phyloP scores from a whole-genome alignment of 2,329 filamentous ascomycete species.

The Dothistroma septosporum region DNA sequence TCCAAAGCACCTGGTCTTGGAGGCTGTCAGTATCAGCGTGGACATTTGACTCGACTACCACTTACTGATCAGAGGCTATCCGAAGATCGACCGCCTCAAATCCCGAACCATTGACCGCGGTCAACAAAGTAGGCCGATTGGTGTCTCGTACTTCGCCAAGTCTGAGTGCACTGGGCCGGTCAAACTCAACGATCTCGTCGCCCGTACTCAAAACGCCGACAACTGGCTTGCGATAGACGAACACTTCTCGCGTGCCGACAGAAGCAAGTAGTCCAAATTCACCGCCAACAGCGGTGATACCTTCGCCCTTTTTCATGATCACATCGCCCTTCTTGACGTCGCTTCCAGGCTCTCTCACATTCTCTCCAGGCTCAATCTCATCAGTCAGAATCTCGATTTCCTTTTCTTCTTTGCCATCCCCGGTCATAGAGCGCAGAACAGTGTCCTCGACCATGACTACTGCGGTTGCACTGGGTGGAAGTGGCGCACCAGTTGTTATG shows the following conservation, averaged over 20 bases:
- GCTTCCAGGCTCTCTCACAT: slow-evolving; percentile 85
- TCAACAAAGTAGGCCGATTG: slow-evolving; percentile 82
- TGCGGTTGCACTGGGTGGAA: slow-evolving; percentile 82
- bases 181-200: slow-evolving; percentile 82
- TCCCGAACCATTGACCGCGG: slow-evolving; percentile 68
- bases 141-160: slow-evolving; percentile 89
- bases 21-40: slow-evolving; percentile 3
- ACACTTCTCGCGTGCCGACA: slow-evolving; percentile 68
- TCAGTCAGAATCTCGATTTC: slow-evolving; percentile 82
- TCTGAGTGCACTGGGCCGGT: slow-evolving; percentile 57
- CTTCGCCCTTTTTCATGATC: slow-evolving; percentile 72
- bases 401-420: slow-evolving; percentile 78
- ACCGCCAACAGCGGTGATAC: slow-evolving; percentile 81
- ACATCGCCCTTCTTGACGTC: slow-evolving; percentile 68
- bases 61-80: slow-evolving; percentile 68
- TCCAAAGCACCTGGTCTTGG: slow-evolving; percentile 66
- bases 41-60: not conserved
- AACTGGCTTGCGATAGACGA: slow-evolving; percentile 69
- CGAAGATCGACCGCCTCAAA: slow-evolving; percentile 81
- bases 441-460: slow-evolving; percentile 99
- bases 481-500: slow-evolving; percentile 89
- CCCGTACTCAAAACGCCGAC: slow-evolving; percentile 89
- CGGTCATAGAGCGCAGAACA: slow-evolving; percentile 66
- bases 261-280: slow-evolving; percentile 88
- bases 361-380: slow-evolving; percentile 72